A percentile compares a stretch with the other conserved stretches of the same genome.
These are phyloP conservation scores for Lindgomyces ingoldianus DNA, from an alignment of 495 filamentous ascomycete genomes.

Conservation along the genomic window DNA sequence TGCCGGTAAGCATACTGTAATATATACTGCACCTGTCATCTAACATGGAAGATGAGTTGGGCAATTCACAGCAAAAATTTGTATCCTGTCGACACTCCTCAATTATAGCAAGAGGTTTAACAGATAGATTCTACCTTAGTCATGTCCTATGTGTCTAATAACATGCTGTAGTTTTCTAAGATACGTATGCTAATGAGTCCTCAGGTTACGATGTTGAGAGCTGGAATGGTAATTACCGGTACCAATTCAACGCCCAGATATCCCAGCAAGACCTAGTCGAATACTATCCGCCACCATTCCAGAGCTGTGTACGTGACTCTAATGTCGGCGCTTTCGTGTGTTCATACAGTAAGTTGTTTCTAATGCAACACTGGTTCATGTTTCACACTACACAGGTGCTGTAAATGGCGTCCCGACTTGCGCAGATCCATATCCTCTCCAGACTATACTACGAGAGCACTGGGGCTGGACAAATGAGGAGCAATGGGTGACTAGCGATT, in stretches of 20 bases:
- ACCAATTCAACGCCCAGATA: conserved; percentile 59
- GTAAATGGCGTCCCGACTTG: conserved; percentile 63
- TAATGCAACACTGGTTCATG: background rate
- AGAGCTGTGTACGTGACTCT: conserved; percentile 55
- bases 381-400: conserved; percentile 41
- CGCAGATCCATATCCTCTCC: conserved; percentile 57
- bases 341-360: conserved; percentile 51
- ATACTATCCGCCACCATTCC: conserved; percentile 57
- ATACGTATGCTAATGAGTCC: no score
- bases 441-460: conserved; percentile 58
- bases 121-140: no score
- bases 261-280: conserved; percentile 58
- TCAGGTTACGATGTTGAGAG: conserved; percentile 66
- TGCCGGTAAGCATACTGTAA: conserved; percentile 44
- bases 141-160: no score
- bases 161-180: no score
- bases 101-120: no score
- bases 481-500: conserved; percentile 61
- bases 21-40: no score
- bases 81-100: no score
- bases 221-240: conserved; percentile 55
- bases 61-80: no score
- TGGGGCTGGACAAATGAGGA: conserved; percentile 54
- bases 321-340: conserved; percentile 62
- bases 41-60: no score